Conservation (phyloP, 2,329 filamentous ascomycete species). For the Phoma herbarum region DNA sequence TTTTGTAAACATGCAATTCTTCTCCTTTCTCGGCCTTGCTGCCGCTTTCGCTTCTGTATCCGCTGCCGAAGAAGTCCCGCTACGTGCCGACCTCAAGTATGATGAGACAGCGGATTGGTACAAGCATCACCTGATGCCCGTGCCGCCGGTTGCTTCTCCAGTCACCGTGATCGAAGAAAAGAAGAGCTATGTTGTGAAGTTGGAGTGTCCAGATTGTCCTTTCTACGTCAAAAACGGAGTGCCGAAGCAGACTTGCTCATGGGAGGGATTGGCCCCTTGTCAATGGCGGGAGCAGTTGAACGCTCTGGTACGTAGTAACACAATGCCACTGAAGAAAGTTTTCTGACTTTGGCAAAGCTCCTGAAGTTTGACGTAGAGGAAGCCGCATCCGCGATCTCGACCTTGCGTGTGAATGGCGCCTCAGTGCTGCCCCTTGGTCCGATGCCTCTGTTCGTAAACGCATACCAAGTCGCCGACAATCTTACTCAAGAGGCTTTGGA, state of each 20-base stretch:
- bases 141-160: slow-evolving; percentile 19
- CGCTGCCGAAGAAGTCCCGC: slow-evolving; percentile 5
- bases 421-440: slow-evolving; percentile 34
- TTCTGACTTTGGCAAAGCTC: slow-evolving; percentile 25
- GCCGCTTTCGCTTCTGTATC: slow-evolving; percentile 20
- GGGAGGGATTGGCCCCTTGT: not conserved
- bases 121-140: slow-evolving; percentile 4
- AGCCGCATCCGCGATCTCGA: not conserved
- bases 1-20: slow-evolving; percentile 27
- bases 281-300: slow-evolving; percentile 35
- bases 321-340: not conserved
- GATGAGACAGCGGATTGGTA: slow-evolving; percentile 28
- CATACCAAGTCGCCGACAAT: slow-evolving; percentile 35
- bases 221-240: slow-evolving; percentile 27
- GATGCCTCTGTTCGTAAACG: slow-evolving; percentile 34
- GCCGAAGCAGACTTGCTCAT: slow-evolving; percentile 4
- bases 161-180: slow-evolving; percentile 32
- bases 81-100: slow-evolving; percentile 17
- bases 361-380: slow-evolving; percentile 36
- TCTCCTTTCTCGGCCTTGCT: slow-evolving; percentile 20
- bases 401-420: slow-evolving; percentile 36
- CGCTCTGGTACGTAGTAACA: slow-evolving; percentile 32
- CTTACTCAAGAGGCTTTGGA: slow-evolving; percentile 23
- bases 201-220: slow-evolving; percentile 41
- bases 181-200: slow-evolving; percentile 40